These are phyloP conservation scores for Tuber melanosporum DNA, from an alignment of 495 filamentous ascomycete species.

Conservation along the genomic window DNA sequence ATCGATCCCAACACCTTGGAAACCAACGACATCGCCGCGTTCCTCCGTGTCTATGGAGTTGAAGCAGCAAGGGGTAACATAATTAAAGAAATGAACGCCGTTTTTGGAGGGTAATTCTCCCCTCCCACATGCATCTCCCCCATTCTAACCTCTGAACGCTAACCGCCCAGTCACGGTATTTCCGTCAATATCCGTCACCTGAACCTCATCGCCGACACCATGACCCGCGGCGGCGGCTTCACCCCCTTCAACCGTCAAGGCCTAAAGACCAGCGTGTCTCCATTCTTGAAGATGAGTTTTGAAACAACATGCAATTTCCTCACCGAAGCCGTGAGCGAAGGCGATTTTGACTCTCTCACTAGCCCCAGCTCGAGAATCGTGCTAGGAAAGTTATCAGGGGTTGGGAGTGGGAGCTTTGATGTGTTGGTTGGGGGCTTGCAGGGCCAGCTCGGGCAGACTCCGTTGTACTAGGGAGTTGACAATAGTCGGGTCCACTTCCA, in stretches of 20 bases:
- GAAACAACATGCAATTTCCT: slow-evolving; percentile 93
- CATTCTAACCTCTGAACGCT: neutral
- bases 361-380: slow-evolving; percentile 85
- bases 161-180: slow-evolving; percentile 68
- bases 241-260: slow-evolving; percentile 86
- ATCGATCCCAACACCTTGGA: slow-evolving; percentile 80
- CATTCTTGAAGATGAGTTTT: slow-evolving; percentile 97
- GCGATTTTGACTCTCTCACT: slow-evolving; percentile 79
- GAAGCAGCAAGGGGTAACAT: slow-evolving; percentile 85
- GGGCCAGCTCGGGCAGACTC: neutral
- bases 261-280: slow-evolving; percentile 70
- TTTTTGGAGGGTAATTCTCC: slow-evolving; percentile 57
- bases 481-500: too few species aligned
- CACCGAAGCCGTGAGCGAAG: slow-evolving; percentile 80
- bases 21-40: slow-evolving; percentile 86
- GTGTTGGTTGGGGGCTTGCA: slow-evolving; percentile 56
- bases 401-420: slow-evolving; percentile 90
- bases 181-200: slow-evolving; percentile 85
- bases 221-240: slow-evolving; percentile 85
- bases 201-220: slow-evolving; percentile 91
- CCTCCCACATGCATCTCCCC: neutral
- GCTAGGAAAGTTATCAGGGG: slow-evolving; percentile 67
- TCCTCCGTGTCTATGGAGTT: slow-evolving; percentile 80
- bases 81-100: slow-evolving; percentile 73
- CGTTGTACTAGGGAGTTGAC: neutral